A percentile compares a stretch with the other conserved stretches of the same genome.
Evolutionary conservation across 106 monocot species (phyloP).

Genomic region (Amphibolis antarctica): DNA sequence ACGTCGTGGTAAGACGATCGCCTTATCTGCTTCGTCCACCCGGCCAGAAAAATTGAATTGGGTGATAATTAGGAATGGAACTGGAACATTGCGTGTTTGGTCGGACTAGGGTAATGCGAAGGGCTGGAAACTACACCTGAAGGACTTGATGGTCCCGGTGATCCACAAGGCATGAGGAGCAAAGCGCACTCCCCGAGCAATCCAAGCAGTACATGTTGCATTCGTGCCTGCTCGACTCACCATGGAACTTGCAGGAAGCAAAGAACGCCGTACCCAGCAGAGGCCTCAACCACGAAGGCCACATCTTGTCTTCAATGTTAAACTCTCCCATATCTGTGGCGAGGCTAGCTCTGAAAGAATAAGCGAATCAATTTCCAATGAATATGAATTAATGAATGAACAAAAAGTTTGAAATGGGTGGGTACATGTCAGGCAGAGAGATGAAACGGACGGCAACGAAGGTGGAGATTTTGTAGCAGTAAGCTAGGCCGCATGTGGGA

Average conservation of each 20-base stretch:
- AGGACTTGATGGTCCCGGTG: conserved; percentile 10
- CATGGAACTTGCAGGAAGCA: conserved; percentile 12
- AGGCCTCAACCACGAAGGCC: conserved; percentile 16
- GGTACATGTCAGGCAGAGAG: too few relatives aligned
- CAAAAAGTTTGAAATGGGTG: too few relatives aligned
- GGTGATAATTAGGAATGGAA: too few relatives aligned
- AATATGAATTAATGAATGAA: not conserved
- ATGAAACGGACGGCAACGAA: too few relatives aligned
- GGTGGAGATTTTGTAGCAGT: too few relatives aligned
- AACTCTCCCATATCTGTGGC: too few relatives aligned
- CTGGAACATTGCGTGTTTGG: too few relatives aligned
- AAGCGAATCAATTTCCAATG: too few relatives aligned
- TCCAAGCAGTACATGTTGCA: conserved; percentile 30
- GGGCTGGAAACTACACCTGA: conserved; percentile 1
- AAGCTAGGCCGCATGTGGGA: not conserved
- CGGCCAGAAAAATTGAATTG: not conserved
- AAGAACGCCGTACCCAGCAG: conserved; percentile 16
- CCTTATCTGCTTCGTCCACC: conserved; percentile 10
- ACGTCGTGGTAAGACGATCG: conserved; percentile 25
- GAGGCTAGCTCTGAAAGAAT: too few relatives aligned
- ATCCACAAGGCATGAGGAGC: conserved; percentile 9
- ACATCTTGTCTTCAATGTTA: conserved; percentile 2
- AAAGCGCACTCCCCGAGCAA: conserved; percentile 11
- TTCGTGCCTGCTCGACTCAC: conserved; percentile 7
- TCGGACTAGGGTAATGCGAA: too few relatives aligned